Evolutionary conservation across 2,329 filamentous ascomycete species (phyloP).

Genomic region (Rhynchosporium agropyri): DNA sequence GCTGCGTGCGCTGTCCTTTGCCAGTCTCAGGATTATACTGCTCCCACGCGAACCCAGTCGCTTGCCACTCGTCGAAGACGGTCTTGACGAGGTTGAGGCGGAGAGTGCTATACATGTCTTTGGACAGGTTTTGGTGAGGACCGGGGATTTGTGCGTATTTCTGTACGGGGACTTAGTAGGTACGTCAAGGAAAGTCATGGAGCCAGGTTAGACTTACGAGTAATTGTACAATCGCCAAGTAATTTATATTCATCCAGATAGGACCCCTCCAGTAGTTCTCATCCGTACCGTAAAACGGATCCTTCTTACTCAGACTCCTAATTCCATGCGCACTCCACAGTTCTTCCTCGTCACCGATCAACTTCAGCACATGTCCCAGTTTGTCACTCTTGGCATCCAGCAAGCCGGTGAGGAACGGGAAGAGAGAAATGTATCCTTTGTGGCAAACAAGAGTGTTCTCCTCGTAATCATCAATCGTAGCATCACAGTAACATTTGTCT

Average conservation of each 20-base stretch:
- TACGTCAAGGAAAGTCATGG: neutral
- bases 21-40: constrained; percentile 96
- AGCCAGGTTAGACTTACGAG: constrained; percentile 58
- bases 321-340: constrained; percentile 92
- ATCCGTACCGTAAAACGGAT: constrained; percentile 80
- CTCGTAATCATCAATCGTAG: constrained; percentile 93
- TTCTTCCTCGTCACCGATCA: constrained; percentile 79
- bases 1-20: constrained; percentile 90
- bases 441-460: constrained; percentile 90
- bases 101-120: constrained; percentile 73
- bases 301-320: constrained; percentile 81
- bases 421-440: constrained; percentile 92
- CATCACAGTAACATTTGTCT: constrained; percentile 86
- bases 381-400: constrained; percentile 73
- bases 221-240: constrained; percentile 78
- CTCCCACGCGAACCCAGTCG: constrained; percentile 97
- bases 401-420: constrained; percentile 87
- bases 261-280: constrained; percentile 98
- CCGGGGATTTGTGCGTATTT: constrained; percentile 61
- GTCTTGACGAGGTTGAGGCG: constrained; percentile 86
- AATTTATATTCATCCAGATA: constrained; percentile 97
- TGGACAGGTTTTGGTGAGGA: constrained; percentile 68
- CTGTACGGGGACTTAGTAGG: constrained; percentile 54
- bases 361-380: constrained; percentile 72
- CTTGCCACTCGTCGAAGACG: constrained; percentile 83